These are phyloP conservation scores for Ceratobasidium theobromae DNA, from an alignment of 1,284 basidiomycete species.

Conservation along the genomic window DNA sequence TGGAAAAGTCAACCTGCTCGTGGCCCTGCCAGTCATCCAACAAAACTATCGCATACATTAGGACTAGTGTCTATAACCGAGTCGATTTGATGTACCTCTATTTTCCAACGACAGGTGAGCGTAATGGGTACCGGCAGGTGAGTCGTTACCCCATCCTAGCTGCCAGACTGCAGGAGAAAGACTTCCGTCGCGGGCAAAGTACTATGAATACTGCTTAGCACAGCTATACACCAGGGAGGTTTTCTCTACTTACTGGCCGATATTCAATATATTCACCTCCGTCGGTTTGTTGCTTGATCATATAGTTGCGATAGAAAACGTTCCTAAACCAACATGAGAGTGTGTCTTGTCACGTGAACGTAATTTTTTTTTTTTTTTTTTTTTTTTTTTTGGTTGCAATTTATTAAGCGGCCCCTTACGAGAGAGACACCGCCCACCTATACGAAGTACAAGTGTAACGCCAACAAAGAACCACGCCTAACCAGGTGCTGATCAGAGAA, in stretches of 20 bases:
- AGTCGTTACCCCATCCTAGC: constrained; percentile 32
- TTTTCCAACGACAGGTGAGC: constrained; percentile 14
- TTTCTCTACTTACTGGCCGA: constrained; percentile 6
- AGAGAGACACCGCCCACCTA: too few relatives aligned
- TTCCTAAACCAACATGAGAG: constrained; percentile 1
- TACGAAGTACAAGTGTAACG: too few relatives aligned
- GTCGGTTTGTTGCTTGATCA: constrained; percentile 29
- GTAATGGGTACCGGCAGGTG: background rate
- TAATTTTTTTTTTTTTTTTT: too few relatives aligned
- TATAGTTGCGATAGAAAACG: constrained; percentile 32
- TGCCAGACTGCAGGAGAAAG: constrained; percentile 23
- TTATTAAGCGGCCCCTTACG: too few relatives aligned
- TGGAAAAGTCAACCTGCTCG: constrained; percentile 20
- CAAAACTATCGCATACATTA: background rate
- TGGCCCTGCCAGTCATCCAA: constrained; percentile 29
- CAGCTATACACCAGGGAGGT: background rate
- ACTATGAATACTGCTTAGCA: constrained; percentile 9
- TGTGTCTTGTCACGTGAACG: too few relatives aligned
- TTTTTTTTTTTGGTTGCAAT: too few relatives aligned
- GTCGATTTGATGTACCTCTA: background rate
- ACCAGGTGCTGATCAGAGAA: too few relatives aligned
- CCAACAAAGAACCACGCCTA: too few relatives aligned
- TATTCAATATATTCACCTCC: constrained; percentile 29
- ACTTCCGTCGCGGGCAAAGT: constrained; percentile 32
- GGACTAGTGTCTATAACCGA: background rate